Evolutionary conservation across 1,284 basidiomycete species (phyloP).

Genomic region (Ustilago trichophora): DNA sequence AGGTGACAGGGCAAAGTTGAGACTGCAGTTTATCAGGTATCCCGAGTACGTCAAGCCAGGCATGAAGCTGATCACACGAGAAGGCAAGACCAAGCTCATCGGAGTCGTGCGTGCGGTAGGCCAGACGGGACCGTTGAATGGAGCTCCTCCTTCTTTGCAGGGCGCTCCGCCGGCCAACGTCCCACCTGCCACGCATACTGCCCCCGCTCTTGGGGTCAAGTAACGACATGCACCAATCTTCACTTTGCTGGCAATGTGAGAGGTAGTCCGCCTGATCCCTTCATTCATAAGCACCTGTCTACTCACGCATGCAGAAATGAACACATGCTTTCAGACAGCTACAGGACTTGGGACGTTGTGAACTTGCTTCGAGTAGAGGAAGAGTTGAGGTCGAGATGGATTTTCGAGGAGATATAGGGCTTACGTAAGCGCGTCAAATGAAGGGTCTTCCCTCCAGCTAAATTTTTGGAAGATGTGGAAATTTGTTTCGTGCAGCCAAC

Average conservation of each 20-base stretch:
- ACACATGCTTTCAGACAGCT: too few species aligned
- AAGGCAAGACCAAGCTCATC: constrained; percentile 63
- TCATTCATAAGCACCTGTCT: too few species aligned
- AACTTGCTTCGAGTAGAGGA: too few species aligned
- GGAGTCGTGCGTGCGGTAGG: constrained; percentile 59
- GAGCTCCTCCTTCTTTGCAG: constrained; percentile 1
- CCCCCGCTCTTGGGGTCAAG: constrained; percentile 36
- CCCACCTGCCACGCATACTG: constrained; percentile 19
- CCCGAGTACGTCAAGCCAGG: constrained; percentile 63
- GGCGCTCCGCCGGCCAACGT: constrained; percentile 8
- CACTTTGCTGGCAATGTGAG: too few species aligned
- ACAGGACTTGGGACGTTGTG: too few species aligned
- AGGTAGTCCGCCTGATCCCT: too few species aligned
- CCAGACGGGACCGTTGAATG: constrained; percentile 36
- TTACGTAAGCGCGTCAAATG: constrained; percentile 27
- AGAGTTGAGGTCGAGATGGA: too few species aligned
- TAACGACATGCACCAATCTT: too few species aligned
- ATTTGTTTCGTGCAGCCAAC: constrained; percentile 19
- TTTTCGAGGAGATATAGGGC: too few species aligned
- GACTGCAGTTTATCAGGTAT: constrained; percentile 59
- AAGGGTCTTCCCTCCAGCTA: constrained; percentile 24
- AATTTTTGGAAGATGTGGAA: constrained; percentile 12
- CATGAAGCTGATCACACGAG: constrained; percentile 63
- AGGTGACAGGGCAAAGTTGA: constrained; percentile 60
- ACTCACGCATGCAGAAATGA: too few species aligned